phyloP scores from a whole-genome alignment of 768 basidiomycete genomes.

The Phlebiopsis gigantea region DNA sequence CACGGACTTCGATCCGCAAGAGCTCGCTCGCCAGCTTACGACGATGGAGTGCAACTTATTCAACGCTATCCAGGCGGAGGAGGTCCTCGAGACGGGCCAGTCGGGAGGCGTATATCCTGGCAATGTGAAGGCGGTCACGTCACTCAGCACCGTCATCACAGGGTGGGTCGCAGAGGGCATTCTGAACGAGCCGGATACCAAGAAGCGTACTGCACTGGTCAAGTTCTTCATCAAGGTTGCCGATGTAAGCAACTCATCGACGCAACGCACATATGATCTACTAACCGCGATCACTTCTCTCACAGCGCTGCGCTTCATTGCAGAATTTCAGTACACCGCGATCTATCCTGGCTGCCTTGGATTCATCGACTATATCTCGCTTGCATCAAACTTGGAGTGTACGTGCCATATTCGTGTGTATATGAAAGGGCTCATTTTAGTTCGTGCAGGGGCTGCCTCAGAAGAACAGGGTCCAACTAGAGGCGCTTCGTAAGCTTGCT shows the following conservation, averaged over 20 bases:
- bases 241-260: conserved; percentile 52
- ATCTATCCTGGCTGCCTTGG: conserved; percentile 89
- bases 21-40: conserved; percentile 90
- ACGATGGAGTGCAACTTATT: conserved; percentile 90
- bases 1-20: conserved; percentile 90
- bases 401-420: conserved; percentile 27
- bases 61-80: conserved; percentile 80
- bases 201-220: conserved; percentile 70
- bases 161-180: conserved; percentile 97
- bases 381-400: conserved; percentile 93
- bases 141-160: conserved; percentile 87
- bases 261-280: conserved; percentile 5
- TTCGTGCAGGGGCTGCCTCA: conserved; percentile 65
- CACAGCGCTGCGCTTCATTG: conserved; percentile 75
- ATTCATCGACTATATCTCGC: conserved; percentile 91
- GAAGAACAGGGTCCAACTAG: conserved; percentile 79
- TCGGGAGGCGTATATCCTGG: conserved; percentile 52
- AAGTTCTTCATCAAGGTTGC: conserved; percentile 95
- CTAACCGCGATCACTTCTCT: not conserved
- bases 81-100: conserved; percentile 81
- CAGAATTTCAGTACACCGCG: conserved; percentile 92
- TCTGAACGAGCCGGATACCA: conserved; percentile 82
- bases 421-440: not conserved
- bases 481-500: conserved; percentile 76
- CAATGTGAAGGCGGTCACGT: conserved; percentile 80